Evolutionary conservation across 148 eudicot species (phyloP).

Genomic region (Salicornia ramosissima): DNA sequence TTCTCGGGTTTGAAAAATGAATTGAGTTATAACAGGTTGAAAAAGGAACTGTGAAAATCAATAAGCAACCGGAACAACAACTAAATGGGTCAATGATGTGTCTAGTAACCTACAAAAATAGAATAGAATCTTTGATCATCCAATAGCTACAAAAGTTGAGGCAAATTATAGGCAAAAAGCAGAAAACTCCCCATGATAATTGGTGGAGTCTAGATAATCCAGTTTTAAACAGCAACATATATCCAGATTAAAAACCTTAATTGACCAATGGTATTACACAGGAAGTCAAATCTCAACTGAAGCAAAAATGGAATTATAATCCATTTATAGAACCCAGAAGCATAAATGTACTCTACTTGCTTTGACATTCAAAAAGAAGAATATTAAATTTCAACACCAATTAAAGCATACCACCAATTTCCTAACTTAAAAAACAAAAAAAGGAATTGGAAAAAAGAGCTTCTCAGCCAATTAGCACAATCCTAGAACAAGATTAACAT

Average conservation of each 20-base stretch:
- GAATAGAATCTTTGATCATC: neutral
- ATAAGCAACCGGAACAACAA: conserved; percentile 7
- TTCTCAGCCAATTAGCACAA: neutral
- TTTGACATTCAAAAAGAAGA: conserved; percentile 14
- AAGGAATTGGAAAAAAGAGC: neutral
- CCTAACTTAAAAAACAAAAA: neutral
- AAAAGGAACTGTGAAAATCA: neutral
- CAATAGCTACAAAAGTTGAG: neutral
- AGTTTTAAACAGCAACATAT: neutral
- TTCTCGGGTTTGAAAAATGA: neutral
- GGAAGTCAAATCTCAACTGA: conserved; percentile 19
- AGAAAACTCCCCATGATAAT: neutral
- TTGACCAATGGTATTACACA: neutral
- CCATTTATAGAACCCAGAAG: neutral
- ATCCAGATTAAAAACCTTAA: neutral
- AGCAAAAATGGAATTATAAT: neutral
- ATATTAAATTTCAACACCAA: conserved; percentile 13
- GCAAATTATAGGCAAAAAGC: neutral
- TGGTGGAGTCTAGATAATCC: neutral
- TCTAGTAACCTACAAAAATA: neutral
- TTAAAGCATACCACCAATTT: neutral
- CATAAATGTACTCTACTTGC: neutral
- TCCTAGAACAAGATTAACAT: conserved; percentile 9
- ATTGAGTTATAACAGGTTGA: neutral
- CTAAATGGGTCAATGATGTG: conserved; percentile 15